Percentiles rank a stretch among this genome's conserved stretches.
Evolutionary conservation across 169 alveolate species (phyloP).

Genomic region (Plasmodium yoelii): DNA sequence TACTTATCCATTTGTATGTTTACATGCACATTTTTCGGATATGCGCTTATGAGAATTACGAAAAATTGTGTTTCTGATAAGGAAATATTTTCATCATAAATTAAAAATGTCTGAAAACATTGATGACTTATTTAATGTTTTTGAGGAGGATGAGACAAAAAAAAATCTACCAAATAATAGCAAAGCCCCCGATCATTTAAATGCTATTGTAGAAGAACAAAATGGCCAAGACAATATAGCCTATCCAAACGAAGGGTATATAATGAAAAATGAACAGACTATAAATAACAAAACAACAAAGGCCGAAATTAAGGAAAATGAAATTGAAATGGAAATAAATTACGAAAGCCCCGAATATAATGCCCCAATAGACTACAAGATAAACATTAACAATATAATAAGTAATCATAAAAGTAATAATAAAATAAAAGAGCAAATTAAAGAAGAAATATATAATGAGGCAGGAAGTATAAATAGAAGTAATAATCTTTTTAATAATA

Average conservation of each 20-base stretch:
- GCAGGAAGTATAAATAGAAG: constrained; percentile 26
- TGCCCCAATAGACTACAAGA: constrained; percentile 5
- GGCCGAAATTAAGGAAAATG: too few species aligned
- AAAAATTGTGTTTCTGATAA: too few species aligned
- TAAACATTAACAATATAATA: constrained; percentile 47
- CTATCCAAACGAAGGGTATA: background rate
- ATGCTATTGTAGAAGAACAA: background rate
- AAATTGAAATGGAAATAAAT: too few species aligned
- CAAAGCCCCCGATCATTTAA: background rate
- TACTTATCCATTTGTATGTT: too few species aligned
- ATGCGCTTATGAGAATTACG: background rate
- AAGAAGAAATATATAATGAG: constrained; percentile 52
- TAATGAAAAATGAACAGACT: background rate
- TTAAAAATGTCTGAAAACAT: constrained; percentile 63
- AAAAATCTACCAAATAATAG: background rate
- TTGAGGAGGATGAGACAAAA: constrained; percentile 41
- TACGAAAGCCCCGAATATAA: background rate
- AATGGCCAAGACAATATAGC: background rate
- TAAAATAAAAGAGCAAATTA: constrained; percentile 28
- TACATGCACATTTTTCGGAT: background rate
- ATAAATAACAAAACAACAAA: background rate
- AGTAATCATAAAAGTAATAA: constrained; percentile 20
- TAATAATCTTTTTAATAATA: constrained; percentile 11
- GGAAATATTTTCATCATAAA: too few species aligned
- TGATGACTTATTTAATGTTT: constrained; percentile 69